These are phyloP conservation scores for Forsythia viridissima DNA, from an alignment of 257 asterid species.

Conservation along the genomic window DNA sequence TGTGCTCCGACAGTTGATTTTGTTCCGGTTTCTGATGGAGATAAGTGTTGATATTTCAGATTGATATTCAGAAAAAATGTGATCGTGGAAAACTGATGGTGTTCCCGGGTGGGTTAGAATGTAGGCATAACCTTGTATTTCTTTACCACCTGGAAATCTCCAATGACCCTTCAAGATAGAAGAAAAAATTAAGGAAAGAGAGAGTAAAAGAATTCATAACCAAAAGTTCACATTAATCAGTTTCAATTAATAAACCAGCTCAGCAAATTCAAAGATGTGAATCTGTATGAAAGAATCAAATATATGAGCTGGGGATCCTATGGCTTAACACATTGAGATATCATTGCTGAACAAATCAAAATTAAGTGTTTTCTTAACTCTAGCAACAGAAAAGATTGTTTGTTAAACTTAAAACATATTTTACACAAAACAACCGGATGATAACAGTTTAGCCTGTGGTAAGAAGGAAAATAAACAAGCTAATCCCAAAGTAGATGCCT, in stretches of 20 bases:
- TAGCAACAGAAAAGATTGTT: not conserved
- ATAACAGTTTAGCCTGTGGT: not conserved
- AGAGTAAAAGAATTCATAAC: not conserved
- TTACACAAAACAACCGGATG: not conserved
- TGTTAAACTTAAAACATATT: not conserved
- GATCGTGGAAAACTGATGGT: slow-evolving; percentile 91
- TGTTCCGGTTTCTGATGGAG: slow-evolving; percentile 70
- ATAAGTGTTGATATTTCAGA: slow-evolving; percentile 59
- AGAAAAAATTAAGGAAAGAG: slow-evolving; percentile 17
- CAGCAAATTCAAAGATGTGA: slow-evolving; percentile 20
- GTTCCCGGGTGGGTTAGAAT: slow-evolving; percentile 92
- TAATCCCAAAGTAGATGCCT: not conserved
- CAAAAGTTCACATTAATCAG: not conserved
- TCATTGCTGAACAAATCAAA: not conserved
- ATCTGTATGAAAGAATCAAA: not conserved
- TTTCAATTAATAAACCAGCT: slow-evolving; percentile 8
- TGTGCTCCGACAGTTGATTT: slow-evolving; percentile 81
- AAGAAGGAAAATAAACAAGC: not conserved
- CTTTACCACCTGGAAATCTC: slow-evolving; percentile 99
- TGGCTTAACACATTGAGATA: not conserved
- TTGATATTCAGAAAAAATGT: slow-evolving; percentile 62
- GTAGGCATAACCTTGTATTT: slow-evolving; percentile 97
- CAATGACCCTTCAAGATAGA: slow-evolving; percentile 83
- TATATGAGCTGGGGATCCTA: not conserved
- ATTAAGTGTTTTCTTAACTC: not conserved